A percentile compares a stretch with the other conserved stretches of the same genome.
Evolutionary conservation across 1,139 yeast species (phyloP).

Genomic region (Nakaseomyces bracarensis): DNA sequence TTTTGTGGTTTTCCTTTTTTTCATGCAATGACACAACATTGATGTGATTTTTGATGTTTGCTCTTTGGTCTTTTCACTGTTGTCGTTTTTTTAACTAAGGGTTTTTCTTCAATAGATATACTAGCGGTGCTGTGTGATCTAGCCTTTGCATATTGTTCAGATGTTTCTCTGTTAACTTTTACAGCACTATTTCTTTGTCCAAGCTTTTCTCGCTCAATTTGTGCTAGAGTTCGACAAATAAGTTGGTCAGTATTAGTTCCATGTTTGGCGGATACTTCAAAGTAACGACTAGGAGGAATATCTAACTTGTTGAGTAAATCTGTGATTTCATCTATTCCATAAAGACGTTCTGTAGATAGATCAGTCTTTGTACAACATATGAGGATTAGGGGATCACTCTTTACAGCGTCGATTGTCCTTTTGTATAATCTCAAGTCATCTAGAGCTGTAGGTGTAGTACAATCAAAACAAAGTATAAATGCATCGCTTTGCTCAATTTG

Average conservation of each 20-base stretch:
- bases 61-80: not conserved
- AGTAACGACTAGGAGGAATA: constrained; percentile 14
- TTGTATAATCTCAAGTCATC: constrained; percentile 17
- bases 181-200: not conserved
- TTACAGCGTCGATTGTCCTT: constrained; percentile 18
- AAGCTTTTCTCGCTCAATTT: constrained; percentile 16
- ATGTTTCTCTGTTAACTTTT: not conserved
- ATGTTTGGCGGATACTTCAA: constrained; percentile 25
- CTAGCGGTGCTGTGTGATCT: not conserved
- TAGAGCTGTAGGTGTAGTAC: constrained; percentile 19
- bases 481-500: constrained; percentile 28
- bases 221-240: constrained; percentile 13
- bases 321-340: constrained; percentile 10
- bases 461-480: constrained; percentile 25
- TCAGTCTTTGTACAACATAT: constrained; percentile 25
- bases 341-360: constrained; percentile 12
- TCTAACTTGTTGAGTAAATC: constrained; percentile 13
- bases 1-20: not conserved
- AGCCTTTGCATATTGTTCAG: not conserved
- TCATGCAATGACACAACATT: constrained; percentile 1
- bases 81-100: too few relatives aligned
- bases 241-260: constrained; percentile 14
- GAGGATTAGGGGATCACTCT: constrained; percentile 21
- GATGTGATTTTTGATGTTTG: not conserved
- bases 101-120: not conserved